A percentile compares a stretch with the other conserved stretches of the same genome.
phyloP scores from a whole-genome alignment of 2,329 filamentous ascomycete species.

The Aspergillus ruber region DNA sequence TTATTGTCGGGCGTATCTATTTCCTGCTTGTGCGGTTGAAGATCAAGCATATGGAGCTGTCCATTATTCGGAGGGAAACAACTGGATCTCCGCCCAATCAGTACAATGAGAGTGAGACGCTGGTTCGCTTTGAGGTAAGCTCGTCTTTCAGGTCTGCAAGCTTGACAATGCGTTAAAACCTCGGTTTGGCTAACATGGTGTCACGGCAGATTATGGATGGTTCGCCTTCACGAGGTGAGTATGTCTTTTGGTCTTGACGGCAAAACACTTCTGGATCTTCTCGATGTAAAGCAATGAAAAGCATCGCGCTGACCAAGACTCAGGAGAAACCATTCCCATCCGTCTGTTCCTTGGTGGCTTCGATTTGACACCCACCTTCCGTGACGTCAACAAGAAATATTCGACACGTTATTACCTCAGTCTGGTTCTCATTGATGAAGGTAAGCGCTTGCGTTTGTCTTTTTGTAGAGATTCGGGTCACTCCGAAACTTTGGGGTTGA shows the following conservation, averaged over 20 bases:
- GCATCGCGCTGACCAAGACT: conserved; percentile 14
- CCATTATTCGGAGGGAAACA: conserved; percentile 93
- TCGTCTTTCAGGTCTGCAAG: not conserved
- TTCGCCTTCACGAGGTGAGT: conserved; percentile 83
- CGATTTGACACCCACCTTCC: conserved; percentile 94
- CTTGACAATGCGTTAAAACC: not conserved
- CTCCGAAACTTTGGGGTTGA: not conserved
- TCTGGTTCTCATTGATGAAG: conserved; percentile 90
- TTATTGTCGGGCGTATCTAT: conserved; percentile 97
- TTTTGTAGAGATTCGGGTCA: not conserved
- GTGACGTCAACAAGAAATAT: conserved; percentile 99
- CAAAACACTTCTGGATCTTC: not conserved
- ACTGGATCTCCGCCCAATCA: conserved; percentile 96
- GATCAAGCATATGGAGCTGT: conserved; percentile 99
- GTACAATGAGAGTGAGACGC: conserved; percentile 97
- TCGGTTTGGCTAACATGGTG: conserved; percentile 2
- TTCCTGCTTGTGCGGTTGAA: conserved; percentile 94
- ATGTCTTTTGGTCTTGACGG: not conserved
- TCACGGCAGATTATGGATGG: conserved; percentile 84
- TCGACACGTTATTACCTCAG: conserved; percentile 97
- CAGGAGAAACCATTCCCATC: conserved; percentile 87
- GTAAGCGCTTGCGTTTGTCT: conserved; percentile 40
- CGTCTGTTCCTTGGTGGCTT: conserved; percentile 95
- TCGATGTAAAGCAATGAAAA: not conserved
- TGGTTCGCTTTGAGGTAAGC: conserved; percentile 86